These are phyloP conservation scores for Lumnitzera racemosa DNA, from an alignment of 345 rosid species.

Conservation along the genomic window DNA sequence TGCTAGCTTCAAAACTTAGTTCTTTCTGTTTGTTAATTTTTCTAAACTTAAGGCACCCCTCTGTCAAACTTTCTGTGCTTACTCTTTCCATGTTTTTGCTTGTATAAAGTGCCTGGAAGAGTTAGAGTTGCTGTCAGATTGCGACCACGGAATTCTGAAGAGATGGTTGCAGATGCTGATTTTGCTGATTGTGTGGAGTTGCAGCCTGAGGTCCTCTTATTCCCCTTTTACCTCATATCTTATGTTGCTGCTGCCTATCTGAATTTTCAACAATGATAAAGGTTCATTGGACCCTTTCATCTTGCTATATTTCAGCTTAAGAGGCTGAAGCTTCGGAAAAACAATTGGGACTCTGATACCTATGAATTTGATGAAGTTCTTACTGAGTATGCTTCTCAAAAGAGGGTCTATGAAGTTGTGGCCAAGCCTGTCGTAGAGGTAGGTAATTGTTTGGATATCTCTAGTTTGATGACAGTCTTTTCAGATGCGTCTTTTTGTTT, in stretches of 20 bases:
- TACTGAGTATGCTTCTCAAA: conserved; percentile 88
- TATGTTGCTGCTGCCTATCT: not conserved
- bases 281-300: conserved; percentile 4
- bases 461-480: not conserved
- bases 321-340: conserved; percentile 88
- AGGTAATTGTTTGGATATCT: conserved; percentile 4
- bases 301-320: conserved; percentile 42
- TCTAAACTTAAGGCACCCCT: too few species aligned
- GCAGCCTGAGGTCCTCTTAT: conserved; percentile 68
- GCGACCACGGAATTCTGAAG: conserved; percentile 85
- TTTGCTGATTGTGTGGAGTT: conserved; percentile 95
- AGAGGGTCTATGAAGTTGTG: conserved; percentile 96
- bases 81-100: conserved; percentile 4
- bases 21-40: too few species aligned
- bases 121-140: conserved; percentile 95
- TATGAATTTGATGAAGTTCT: conserved; percentile 95
- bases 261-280: not conserved
- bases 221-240: not conserved
- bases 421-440: conserved; percentile 99
- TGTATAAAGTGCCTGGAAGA: conserved; percentile 70
- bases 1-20: too few species aligned
- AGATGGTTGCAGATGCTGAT: conserved; percentile 84
- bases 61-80: not conserved
- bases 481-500: not conserved
- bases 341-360: conserved; percentile 94